Base-by-base conservation (phyloP, 176 grass and related monocot species). In the Typha latifolia region DNA sequence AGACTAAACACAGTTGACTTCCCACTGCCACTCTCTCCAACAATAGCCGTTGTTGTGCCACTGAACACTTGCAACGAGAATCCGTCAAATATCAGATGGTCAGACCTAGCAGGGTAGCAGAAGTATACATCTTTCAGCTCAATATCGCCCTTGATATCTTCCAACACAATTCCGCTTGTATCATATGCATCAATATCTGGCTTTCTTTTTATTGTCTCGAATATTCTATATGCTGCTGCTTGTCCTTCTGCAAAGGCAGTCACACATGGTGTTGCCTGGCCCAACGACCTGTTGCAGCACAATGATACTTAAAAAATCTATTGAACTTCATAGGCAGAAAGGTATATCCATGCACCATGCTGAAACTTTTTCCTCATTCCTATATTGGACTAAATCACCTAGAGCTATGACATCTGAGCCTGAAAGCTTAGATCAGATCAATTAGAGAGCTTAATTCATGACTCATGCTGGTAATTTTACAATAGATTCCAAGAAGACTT, bases 21-120 rank as follows among this genome's bases (percentile, higher is more conserved):
- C 12, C 91, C 91, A 50, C 84, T 85, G 47, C 91, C 91, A 27
- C 91, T 91, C 73, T 86, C 87, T 63, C 91, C 91, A 66, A 96
- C 91, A 68, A 96, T 77, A 61, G 91, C 91, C 79, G 88, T 96
- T 48, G 80, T 86, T 37, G 37, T 75, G 12, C 87, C 85, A 52
- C 77, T 88, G 63, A 69, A 63, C 65, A 88, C 56, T 72, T 3
- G 70, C 49, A 96, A 78, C 22, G 92, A 91, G 62, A 96, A 88
- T 48, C 82, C 85, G 66, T 84, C 55, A 62, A 96, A 96, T 76
- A 96, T 50, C 56, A 86, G 29, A 72, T 84, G 75, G 11, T 91
- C 82, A 55, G 85, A 62, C 61, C 92, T 82, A 3, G 87, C 66
- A 21, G 87, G 92, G 47, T 88, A 91, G 66, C 84, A 84, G 57